Conservation (phyloP, 176 grass and related monocot genomes). For the Oryza coarctata region DNA sequence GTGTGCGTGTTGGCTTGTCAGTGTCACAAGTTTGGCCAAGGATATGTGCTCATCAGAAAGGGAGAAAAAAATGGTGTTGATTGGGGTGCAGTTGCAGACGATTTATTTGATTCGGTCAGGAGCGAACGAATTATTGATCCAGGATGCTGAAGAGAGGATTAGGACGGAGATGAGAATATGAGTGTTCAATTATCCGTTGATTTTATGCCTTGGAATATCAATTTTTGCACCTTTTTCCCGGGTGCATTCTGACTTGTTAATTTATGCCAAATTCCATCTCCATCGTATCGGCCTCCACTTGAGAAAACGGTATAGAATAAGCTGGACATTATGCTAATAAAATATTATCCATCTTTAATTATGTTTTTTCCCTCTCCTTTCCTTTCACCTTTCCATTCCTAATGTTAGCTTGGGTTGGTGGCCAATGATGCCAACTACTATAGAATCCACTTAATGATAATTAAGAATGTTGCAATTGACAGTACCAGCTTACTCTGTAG, state of each 20-base stretch:
- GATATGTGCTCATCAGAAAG: not conserved
- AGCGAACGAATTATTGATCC: not conserved
- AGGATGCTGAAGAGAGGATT: not conserved
- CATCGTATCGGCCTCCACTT: not conserved
- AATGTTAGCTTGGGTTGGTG: conserved; percentile 1
- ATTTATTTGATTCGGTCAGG: not conserved
- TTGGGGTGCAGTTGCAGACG: conserved; percentile 2
- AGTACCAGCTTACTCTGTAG: not conserved
- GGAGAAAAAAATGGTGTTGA: not conserved
- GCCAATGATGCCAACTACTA: conserved; percentile 3
- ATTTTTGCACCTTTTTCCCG: not conserved
- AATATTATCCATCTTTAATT: not conserved
- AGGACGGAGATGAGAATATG: not conserved
- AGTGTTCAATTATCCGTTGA: not conserved
- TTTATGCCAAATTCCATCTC: not conserved
- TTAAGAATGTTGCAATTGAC: not conserved
- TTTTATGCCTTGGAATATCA: not conserved
- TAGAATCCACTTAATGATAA: not conserved
- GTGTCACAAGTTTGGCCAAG: not conserved
- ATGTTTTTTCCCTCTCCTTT: not conserved
- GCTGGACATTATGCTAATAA: not conserved
- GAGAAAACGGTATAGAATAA: not conserved
- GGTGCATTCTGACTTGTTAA: not conserved
- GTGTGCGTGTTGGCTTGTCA: not conserved
- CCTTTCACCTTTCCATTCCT: not conserved